Evolutionary conservation across 352 stramenopile species (phyloP).

Genomic region (Thraustochytrium striatum): DNA sequence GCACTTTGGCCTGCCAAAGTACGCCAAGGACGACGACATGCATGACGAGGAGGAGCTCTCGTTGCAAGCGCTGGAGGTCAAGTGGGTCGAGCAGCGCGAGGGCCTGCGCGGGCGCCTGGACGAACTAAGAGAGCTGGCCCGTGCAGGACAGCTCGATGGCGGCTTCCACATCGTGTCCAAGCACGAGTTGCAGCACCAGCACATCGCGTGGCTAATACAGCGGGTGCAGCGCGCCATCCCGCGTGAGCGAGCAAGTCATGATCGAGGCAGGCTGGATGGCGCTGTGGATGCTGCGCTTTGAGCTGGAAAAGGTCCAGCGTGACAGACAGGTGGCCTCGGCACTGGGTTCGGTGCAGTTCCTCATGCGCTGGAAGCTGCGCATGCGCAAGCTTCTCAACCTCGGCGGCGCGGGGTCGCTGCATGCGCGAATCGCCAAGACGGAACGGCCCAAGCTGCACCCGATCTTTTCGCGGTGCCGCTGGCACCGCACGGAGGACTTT

Average conservation of each 20-base stretch:
- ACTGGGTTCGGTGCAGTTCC: slow-evolving; percentile 30
- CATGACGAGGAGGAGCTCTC: background rate
- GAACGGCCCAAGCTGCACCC: slow-evolving; percentile 8
- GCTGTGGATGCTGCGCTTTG: slow-evolving; percentile 27
- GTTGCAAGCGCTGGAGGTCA: background rate
- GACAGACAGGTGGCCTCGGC: slow-evolving; percentile 32
- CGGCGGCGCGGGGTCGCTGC: background rate
- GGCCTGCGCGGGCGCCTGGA: too few species aligned
- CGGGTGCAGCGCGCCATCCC: too few species aligned
- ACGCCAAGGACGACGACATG: background rate
- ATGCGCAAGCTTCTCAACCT: slow-evolving; percentile 28
- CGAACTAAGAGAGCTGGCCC: too few species aligned
- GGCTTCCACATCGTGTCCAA: too few species aligned
- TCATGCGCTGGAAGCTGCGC: slow-evolving; percentile 45
- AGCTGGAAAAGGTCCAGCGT: slow-evolving; percentile 30
- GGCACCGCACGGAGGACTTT: slow-evolving; percentile 46
- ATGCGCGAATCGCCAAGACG: background rate
- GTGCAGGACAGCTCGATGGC: too few species aligned
- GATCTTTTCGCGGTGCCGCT: slow-evolving; percentile 26
- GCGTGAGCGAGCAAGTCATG: background rate
- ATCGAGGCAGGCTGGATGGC: slow-evolving; percentile 24
- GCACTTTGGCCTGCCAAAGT: background rate
- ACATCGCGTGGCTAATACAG: too few species aligned
- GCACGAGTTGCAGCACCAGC: too few species aligned
- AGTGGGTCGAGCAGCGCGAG: too few species aligned